phyloP scores from a whole-genome alignment of 106 monocot genomes.

The Iris macrosiphon region DNA sequence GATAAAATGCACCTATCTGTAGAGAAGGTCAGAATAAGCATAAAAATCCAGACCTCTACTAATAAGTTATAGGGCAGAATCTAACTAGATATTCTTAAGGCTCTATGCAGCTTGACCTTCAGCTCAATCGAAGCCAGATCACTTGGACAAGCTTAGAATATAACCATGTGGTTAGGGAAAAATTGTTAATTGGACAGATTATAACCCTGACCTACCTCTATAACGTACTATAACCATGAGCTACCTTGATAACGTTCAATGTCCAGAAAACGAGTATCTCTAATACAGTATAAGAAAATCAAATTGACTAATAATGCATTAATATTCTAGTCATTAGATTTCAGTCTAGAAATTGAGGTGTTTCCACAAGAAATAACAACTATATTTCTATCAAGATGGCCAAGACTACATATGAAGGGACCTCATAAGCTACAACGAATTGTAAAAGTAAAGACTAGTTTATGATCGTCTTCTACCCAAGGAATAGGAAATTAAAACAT shows the following conservation, averaged over 20 bases:
- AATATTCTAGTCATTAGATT: not conserved
- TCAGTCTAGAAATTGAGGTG: not conserved
- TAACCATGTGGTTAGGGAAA: not conserved
- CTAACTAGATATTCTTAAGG: not conserved
- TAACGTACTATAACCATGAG: too few species aligned
- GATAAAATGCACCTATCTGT: conserved; percentile 14
- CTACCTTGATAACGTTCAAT: too few species aligned
- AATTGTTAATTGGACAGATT: not conserved
- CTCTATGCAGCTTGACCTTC: too few species aligned
- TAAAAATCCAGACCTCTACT: conserved; percentile 40
- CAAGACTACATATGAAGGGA: too few species aligned
- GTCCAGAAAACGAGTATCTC: too few species aligned
- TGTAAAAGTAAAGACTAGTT: not conserved
- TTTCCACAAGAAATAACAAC: not conserved
- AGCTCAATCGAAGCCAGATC: too few species aligned
- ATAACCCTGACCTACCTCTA: too few species aligned
- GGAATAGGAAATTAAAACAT: too few species aligned
- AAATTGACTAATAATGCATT: not conserved
- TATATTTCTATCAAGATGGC: not conserved
- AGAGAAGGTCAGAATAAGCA: conserved; percentile 45
- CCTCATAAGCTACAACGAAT: not conserved
- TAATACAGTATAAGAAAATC: not conserved
- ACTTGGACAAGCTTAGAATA: too few species aligned
- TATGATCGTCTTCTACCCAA: too few species aligned
- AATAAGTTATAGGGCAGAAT: conserved; percentile 4